Conservation (phyloP, 1,139 yeast genomes). For the Geotrichum cucujoidarum region DNA sequence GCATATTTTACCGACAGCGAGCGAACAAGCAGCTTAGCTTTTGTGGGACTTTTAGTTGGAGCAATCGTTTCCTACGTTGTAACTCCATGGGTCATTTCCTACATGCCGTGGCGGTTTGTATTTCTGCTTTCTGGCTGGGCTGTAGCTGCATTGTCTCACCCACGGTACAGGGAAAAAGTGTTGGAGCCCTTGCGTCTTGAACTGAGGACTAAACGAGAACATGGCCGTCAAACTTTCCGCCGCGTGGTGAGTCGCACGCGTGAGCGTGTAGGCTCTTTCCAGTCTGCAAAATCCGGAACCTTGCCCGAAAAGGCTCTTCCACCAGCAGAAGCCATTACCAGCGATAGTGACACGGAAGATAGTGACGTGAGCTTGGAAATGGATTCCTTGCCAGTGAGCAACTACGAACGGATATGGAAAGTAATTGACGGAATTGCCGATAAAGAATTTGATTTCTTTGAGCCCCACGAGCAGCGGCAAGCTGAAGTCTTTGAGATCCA, state of each 20-base stretch:
- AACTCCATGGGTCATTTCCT: slow-evolving; percentile 39
- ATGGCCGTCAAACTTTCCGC: slow-evolving; percentile 12
- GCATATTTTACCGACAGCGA: slow-evolving; percentile 64
- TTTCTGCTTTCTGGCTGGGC: slow-evolving; percentile 50
- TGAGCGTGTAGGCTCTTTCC: neutral
- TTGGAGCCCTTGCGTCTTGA: slow-evolving; percentile 10
- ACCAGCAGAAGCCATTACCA: neutral
- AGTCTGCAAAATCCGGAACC: too few relatives aligned
- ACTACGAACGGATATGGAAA: slow-evolving; percentile 37
- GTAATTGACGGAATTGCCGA: slow-evolving; percentile 30
- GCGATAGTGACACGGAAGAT: neutral
- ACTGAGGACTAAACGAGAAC: slow-evolving; percentile 10
- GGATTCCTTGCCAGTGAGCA: neutral
- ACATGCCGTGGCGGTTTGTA: slow-evolving; percentile 36
- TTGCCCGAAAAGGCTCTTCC: too few relatives aligned
- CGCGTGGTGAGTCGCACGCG: slow-evolving; percentile 16
- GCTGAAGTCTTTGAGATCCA: slow-evolving; percentile 74
- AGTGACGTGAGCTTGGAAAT: too few relatives aligned
- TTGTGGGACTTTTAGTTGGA: slow-evolving; percentile 37
- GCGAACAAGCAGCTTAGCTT: slow-evolving; percentile 46
- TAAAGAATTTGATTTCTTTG: slow-evolving; percentile 35
- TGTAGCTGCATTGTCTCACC: slow-evolving; percentile 48
- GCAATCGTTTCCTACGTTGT: slow-evolving; percentile 32
- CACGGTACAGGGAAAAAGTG: slow-evolving; percentile 42
- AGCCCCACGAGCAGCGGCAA: slow-evolving; percentile 37